Conservation (phyloP, 495 filamentous ascomycete species). For the Tirmania nivea region DNA sequence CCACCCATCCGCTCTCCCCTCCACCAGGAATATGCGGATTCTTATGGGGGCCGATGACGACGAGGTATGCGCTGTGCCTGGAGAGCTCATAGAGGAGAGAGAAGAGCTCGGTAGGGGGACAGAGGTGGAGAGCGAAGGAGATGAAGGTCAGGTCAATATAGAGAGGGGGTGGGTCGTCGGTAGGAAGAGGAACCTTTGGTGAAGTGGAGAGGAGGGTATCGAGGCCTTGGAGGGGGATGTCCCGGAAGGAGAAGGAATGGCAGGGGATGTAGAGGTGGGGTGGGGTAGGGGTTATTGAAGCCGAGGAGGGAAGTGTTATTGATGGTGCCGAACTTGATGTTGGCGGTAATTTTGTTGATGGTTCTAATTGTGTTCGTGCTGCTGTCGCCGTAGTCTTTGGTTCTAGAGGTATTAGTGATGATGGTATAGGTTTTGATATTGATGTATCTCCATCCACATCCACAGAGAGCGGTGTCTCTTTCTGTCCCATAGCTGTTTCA, state of each 20-base stretch:
- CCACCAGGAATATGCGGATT: conserved; percentile 7
- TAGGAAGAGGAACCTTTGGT: not conserved
- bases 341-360: not conserved
- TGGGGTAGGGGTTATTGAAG: not conserved
- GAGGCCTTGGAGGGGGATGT: not conserved
- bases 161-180: not conserved
- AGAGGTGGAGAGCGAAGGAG: conserved; percentile 13
- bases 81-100: conserved; percentile 10
- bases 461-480: not conserved
- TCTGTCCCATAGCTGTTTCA: no score
- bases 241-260: not conserved
- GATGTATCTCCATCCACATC: not conserved
- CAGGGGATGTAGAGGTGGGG: not conserved
- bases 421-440: not conserved
- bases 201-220: not conserved
- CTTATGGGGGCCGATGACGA: conserved; percentile 15
- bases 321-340: not conserved
- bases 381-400: not conserved
- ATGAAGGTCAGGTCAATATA: conserved; percentile 2
- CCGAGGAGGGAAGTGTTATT: not conserved
- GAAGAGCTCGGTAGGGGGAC: conserved; percentile 8
- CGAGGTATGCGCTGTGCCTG: conserved; percentile 5
- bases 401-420: not conserved
- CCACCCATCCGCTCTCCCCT: conserved; percentile 13
- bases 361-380: not conserved